Base-by-base conservation (phyloP, 1,284 basidiomycete genomes). In the Meira miltonrushii region DNA sequence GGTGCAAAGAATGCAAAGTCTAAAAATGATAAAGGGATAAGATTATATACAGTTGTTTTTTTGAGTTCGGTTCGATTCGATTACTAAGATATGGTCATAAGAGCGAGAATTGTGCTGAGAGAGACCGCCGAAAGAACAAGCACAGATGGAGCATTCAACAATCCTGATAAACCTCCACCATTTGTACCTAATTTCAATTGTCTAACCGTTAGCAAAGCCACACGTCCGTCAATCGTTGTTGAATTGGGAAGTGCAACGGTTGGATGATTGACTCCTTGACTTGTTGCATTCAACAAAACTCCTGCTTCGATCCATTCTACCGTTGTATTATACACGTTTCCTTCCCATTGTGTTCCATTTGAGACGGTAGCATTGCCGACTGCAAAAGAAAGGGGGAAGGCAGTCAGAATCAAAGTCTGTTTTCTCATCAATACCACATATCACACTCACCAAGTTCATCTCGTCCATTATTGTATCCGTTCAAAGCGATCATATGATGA, bases 161-260 rank as follows among this genome's bases (percentile, higher is more conserved):
- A 33, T 4, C 28, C 28, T 33, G 28, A 33, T 4, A 33, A 4
- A 33, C 8, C 4, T 33, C 4, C 28, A 4, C 28, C 28, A 33
- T 8, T 33, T 33, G 28, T 33, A 33, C 28, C 28, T 33, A 4
- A 8, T 21, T 48, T 53, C 3, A 53, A 13, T 39, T 73, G 66
- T 1, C 50, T 85, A 52, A 93, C 87, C 0, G 85, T 86, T 66
- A 94, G 71, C 1, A 96, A 81, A 0, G 90, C 91, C 0, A 95
- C 87, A 4, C 92, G 81, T 0, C 93, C 92, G 75, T 96, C 92
- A 5, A 87, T 83, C 0, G 91, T 86, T 54, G 85, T 86, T 13
- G 80, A 70, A 1, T 85, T 85, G 43, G 84, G 71, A 10, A 82
- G 79, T 19, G 81, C 82, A 6, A 94, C 88, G 15, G 71, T 57